These are phyloP conservation scores for Vigna radiata DNA, from an alignment of 306 rosid species.

Conservation along the genomic window DNA sequence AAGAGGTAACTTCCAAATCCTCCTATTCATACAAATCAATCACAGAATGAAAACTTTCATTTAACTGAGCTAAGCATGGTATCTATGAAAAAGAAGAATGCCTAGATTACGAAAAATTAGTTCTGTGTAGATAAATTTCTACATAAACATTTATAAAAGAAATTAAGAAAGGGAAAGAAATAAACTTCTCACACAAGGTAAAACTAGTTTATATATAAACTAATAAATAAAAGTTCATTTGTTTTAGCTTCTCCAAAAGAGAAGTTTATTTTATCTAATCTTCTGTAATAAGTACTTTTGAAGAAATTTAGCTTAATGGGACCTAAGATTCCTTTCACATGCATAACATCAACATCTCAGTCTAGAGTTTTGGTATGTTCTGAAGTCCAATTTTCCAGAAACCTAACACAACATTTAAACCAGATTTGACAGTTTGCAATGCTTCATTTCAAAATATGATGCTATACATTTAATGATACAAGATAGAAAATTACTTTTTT, in stretches of 20 bases:
- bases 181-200: not conserved
- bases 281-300: too few species aligned
- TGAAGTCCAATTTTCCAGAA: constrained; percentile 10
- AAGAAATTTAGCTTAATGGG: too few species aligned
- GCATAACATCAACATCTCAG: constrained; percentile 26
- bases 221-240: too few species aligned
- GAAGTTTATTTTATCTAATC: too few species aligned
- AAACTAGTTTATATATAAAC: not conserved
- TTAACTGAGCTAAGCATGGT: constrained; percentile 16
- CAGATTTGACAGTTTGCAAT: not conserved
- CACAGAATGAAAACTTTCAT: constrained; percentile 20
- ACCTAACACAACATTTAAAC: constrained; percentile 27
- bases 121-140: too few species aligned
- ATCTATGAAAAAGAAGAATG: not conserved
- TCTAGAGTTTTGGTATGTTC: not conserved
- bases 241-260: too few species aligned
- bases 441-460: constrained; percentile 32
- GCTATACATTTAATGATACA: constrained; percentile 2
- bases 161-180: too few species aligned
- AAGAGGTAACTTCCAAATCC: constrained; percentile 66
- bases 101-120: not conserved
- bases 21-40: constrained; percentile 46
- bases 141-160: too few species aligned
- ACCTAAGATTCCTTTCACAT: constrained; percentile 24
- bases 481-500: not conserved